phyloP scores from a whole-genome alignment of 2,329 filamentous ascomycete genomes.

The Penicillium expansum region DNA sequence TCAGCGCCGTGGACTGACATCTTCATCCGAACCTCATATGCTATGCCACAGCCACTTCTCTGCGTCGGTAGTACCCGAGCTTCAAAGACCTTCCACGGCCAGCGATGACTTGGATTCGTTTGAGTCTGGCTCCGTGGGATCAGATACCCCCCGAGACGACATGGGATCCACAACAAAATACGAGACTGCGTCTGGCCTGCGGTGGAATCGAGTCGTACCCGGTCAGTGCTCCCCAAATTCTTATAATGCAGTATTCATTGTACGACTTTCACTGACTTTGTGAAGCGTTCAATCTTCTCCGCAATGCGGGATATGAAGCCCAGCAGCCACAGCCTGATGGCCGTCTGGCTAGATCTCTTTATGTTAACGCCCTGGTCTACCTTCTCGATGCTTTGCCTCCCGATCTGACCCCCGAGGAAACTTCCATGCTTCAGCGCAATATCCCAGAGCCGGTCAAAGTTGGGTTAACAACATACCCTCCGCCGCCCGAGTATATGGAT shows the following conservation, averaged over 20 bases:
- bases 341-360: slow-evolving; percentile 34
- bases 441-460: slow-evolving; percentile 26
- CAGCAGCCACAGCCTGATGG: slow-evolving; percentile 33
- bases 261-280: slow-evolving; percentile 1
- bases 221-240: slow-evolving; percentile 20
- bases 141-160: slow-evolving; percentile 12
- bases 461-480: slow-evolving; percentile 9
- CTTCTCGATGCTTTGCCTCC: slow-evolving; percentile 37
- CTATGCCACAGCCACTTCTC: slow-evolving; percentile 3
- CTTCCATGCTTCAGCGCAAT: slow-evolving; percentile 26
- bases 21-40: slow-evolving; percentile 20
- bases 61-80: neutral
- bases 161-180: slow-evolving; percentile 21
- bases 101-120: slow-evolving; percentile 20
- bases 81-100: slow-evolving; percentile 20
- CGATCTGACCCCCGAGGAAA: slow-evolving; percentile 33
- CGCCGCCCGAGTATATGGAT: neutral
- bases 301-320: slow-evolving; percentile 36
- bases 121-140: slow-evolving; percentile 16
- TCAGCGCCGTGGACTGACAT: slow-evolving; percentile 7
- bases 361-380: slow-evolving; percentile 39
- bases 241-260: neutral
- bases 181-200: slow-evolving; percentile 33
- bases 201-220: slow-evolving; percentile 36
- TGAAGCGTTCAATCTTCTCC: slow-evolving; percentile 37